phyloP scores from a whole-genome alignment of 176 grass and related monocot genomes.

The Luzula sylvatica region DNA sequence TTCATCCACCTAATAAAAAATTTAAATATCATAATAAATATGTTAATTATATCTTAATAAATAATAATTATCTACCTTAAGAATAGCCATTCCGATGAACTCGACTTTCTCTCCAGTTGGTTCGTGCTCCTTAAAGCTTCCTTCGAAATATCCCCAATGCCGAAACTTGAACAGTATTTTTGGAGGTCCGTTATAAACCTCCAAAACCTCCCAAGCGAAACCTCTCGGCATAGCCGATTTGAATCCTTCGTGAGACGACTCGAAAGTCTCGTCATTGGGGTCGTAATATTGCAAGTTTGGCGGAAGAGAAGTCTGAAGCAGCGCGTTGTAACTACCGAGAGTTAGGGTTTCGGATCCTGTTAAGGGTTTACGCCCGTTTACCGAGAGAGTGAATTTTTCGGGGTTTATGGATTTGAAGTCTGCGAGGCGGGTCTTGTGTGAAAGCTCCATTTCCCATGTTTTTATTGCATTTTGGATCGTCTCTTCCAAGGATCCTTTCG shows the following conservation, averaged over 20 bases:
- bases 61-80: constrained; percentile 38
- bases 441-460: constrained; percentile 99
- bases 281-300: constrained; percentile 40
- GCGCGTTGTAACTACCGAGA: constrained; percentile 82
- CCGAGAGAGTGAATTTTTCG: constrained; percentile 28
- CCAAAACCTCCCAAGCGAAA: constrained; percentile 74
- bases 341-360: constrained; percentile 51
- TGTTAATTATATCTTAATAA: no score
- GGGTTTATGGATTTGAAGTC: constrained; percentile 92
- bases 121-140: constrained; percentile 48
- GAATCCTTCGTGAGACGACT: constrained; percentile 75
- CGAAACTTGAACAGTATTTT: constrained; percentile 71
- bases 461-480: constrained; percentile 83
- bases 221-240: constrained; percentile 59
- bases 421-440: constrained; percentile 50
- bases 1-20: constrained; percentile 49
- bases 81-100: constrained; percentile 62
- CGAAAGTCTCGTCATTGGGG: constrained; percentile 62
- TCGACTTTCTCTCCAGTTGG: constrained; percentile 63
- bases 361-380: constrained; percentile 42
- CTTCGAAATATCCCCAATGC: constrained; percentile 85
- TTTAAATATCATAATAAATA: not conserved
- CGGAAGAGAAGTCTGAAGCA: constrained; percentile 56
- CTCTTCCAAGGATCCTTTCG: constrained; percentile 73
- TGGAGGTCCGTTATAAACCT: constrained; percentile 61